Evolutionary conservation across 805 yeast species (phyloP).

Genomic region (Nakazawaea wyomingensis): DNA sequence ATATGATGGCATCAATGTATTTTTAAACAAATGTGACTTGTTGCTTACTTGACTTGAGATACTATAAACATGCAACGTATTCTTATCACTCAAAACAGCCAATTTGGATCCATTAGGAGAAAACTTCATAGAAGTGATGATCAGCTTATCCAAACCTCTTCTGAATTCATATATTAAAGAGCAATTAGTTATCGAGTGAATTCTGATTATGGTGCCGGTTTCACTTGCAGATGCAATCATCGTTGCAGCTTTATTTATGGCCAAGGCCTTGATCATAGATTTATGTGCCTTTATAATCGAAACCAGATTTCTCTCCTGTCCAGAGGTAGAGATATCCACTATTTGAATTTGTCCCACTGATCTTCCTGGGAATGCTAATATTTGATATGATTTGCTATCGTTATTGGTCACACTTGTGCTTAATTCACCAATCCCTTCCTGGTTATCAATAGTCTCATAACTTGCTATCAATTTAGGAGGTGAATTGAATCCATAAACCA

Average conservation of each 20-base stretch:
- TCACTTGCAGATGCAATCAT: slow-evolving; percentile 78
- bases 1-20: slow-evolving; percentile 60
- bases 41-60: slow-evolving; percentile 22
- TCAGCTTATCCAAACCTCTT: slow-evolving; percentile 84
- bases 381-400: slow-evolving; percentile 26
- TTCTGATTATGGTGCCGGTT: slow-evolving; percentile 74
- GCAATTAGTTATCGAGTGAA: slow-evolving; percentile 66
- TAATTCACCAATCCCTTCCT: slow-evolving; percentile 58
- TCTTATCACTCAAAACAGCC: slow-evolving; percentile 85
- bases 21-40: slow-evolving; percentile 62
- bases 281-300: slow-evolving; percentile 77
- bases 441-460: slow-evolving; percentile 63
- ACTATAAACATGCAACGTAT: slow-evolving; percentile 82
- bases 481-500: slow-evolving; percentile 74
- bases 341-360: slow-evolving; percentile 74
- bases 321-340: slow-evolving; percentile 64
- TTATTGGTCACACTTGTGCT: slow-evolving; percentile 23
- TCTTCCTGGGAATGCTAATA: slow-evolving; percentile 75
- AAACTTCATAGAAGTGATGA: slow-evolving; percentile 76
- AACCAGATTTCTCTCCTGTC: slow-evolving; percentile 57
- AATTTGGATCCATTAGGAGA: slow-evolving; percentile 70
- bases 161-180: slow-evolving; percentile 77
- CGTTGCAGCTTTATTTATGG: slow-evolving; percentile 58
- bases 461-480: slow-evolving; percentile 65
- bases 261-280: slow-evolving; percentile 55